Percentiles rank a stretch among this genome's conserved stretches.
phyloP scores from a whole-genome alignment of 257 asterid species.

The Solanum pinnatisectum region DNA sequence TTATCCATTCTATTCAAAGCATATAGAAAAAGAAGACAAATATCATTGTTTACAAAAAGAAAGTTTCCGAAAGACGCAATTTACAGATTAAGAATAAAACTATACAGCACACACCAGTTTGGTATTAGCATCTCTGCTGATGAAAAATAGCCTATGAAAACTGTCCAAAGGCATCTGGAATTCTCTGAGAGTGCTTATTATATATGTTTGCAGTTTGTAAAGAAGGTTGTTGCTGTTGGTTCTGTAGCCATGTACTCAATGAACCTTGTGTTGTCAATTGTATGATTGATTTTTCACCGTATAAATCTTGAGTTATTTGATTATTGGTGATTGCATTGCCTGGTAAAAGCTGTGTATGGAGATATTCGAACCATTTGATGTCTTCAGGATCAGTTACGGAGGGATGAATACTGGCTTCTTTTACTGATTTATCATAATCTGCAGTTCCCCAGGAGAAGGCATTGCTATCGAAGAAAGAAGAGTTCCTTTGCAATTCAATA shows the following conservation, averaged over 20 bases:
- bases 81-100: too few species aligned
- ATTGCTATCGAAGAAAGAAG: background rate
- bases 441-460: background rate
- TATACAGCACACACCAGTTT: too few species aligned
- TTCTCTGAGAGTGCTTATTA: background rate
- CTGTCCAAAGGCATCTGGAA: background rate
- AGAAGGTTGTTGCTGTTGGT: background rate
- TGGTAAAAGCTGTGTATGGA: background rate
- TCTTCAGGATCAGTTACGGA: background rate
- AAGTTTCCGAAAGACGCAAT: too few species aligned
- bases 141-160: background rate
- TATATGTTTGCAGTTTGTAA: background rate
- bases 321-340: background rate
- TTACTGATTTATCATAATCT: background rate
- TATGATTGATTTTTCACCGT: background rate
- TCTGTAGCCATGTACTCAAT: background rate
- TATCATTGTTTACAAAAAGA: too few species aligned
- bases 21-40: too few species aligned
- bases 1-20: background rate
- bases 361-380: background rate
- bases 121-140: too few species aligned
- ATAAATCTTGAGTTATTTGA: background rate
- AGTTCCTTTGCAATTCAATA: background rate
- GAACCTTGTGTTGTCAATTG: background rate
- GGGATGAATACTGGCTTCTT: background rate